Evolutionary conservation across 2,329 filamentous ascomycete species (phyloP).

Genomic region (Neofusicoccum cordaticola): DNA sequence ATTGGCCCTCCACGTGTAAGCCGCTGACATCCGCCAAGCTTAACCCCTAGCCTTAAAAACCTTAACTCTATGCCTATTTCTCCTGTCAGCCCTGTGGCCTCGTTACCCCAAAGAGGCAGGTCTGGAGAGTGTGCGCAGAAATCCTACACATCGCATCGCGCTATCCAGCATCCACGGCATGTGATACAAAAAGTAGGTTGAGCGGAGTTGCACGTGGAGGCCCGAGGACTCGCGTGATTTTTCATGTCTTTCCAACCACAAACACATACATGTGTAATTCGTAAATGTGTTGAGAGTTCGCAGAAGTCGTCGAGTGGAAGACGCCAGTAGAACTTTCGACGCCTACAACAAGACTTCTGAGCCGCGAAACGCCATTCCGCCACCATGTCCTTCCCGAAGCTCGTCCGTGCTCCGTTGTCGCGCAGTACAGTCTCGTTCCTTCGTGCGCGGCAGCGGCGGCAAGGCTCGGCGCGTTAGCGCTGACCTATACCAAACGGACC

Average conservation of each 20-base stretch:
- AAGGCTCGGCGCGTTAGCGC: neutral
- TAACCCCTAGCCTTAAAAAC: neutral
- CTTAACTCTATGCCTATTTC: neutral
- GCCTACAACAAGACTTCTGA: too few species aligned
- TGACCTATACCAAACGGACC: too few species aligned
- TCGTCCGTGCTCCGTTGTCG: neutral
- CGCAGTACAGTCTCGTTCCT: neutral
- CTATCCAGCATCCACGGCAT: too few species aligned
- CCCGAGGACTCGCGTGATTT: too few species aligned
- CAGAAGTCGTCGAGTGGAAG: too few species aligned
- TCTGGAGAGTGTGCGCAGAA: neutral
- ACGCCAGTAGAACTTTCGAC: too few species aligned
- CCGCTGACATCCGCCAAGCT: neutral
- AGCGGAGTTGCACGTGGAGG: too few species aligned
- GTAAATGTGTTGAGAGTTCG: too few species aligned
- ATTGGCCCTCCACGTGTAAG: neutral
- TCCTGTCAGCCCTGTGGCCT: neutral
- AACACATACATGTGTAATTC: too few species aligned
- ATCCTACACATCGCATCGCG: neutral
- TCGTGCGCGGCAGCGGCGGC: neutral
- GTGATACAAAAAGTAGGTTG: too few species aligned
- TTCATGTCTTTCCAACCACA: too few species aligned
- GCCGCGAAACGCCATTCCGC: neutral
- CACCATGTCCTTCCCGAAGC: neutral
- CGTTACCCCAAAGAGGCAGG: neutral